Evolutionary conservation across 2,329 filamentous ascomycete species (phyloP).

Genomic region (Fusarium sp.): DNA sequence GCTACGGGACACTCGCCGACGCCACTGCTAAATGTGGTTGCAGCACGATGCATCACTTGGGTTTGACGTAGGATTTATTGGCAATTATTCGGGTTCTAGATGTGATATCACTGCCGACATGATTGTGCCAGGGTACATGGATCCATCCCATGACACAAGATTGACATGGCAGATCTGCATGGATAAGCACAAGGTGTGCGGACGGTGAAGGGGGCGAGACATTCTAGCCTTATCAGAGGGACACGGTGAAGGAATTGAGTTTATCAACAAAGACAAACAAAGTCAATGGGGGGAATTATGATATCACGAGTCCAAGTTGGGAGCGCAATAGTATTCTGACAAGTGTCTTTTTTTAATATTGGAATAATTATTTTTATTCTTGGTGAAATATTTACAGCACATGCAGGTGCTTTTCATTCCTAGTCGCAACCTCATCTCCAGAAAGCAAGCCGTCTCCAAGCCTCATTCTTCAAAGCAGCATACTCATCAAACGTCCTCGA

Average conservation of each 20-base stretch:
- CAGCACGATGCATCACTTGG: background rate
- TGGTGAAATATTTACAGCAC: background rate
- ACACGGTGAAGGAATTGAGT: slow-evolving; percentile 14
- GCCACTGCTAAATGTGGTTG: background rate
- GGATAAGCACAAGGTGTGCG: background rate
- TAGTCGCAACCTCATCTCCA: slow-evolving; percentile 18
- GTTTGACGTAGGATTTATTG: background rate
- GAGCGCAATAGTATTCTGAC: background rate
- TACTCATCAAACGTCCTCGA: slow-evolving; percentile 51
- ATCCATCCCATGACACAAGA: background rate
- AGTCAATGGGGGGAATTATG: background rate
- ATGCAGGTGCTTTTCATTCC: background rate
- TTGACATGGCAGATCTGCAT: background rate
- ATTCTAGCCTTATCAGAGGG: background rate
- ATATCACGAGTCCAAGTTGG: background rate
- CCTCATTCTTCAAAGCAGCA: slow-evolving; percentile 49
- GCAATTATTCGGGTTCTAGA: background rate
- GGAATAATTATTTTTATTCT: background rate
- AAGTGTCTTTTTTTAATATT: background rate
- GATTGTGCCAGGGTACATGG: background rate
- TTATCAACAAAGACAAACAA: background rate
- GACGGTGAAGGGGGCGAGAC: background rate
- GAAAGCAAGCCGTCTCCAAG: slow-evolving; percentile 50
- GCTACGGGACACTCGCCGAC: slow-evolving; percentile 25
- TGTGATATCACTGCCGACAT: background rate